These are phyloP conservation scores for Clitopilus hobsonii DNA, from an alignment of 768 basidiomycete genomes.

Conservation along the genomic window DNA sequence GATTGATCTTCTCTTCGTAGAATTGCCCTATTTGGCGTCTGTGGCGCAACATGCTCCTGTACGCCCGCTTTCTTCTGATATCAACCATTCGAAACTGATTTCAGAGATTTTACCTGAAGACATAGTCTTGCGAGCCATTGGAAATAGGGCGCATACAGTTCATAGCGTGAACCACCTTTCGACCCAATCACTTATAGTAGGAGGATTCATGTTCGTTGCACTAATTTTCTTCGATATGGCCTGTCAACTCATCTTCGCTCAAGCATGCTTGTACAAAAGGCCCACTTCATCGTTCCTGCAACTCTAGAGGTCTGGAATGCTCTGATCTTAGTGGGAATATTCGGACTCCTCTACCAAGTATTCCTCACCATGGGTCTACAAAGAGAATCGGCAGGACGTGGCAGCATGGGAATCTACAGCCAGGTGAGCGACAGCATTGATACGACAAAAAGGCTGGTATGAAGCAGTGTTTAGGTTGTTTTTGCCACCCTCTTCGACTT, in stretches of 20 bases:
- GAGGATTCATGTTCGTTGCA: background rate
- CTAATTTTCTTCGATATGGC: background rate
- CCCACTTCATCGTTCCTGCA: background rate
- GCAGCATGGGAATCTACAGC: constrained; percentile 7
- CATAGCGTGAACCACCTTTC: constrained; percentile 35
- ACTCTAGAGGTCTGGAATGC: background rate
- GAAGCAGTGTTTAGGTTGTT: constrained; percentile 41
- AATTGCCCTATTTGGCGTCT: constrained; percentile 55
- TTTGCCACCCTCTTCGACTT: constrained; percentile 65
- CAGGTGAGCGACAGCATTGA: background rate
- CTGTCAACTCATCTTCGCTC: background rate
- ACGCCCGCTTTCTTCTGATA: no score
- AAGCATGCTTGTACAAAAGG: background rate
- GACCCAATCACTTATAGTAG: background rate
- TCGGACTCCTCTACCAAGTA: background rate
- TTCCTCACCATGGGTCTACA: constrained; percentile 6
- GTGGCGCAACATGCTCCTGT: constrained; percentile 65
- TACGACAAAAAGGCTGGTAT: background rate
- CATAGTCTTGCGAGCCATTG: constrained; percentile 55
- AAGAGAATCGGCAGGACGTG: constrained; percentile 6
- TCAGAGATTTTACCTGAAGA: no score
- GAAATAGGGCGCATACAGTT: constrained; percentile 67
- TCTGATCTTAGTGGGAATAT: background rate
- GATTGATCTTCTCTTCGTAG: constrained; percentile 24
- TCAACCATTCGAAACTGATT: no score